Conservation (phyloP, 371 early-diverging fungal genomes). For the Saksenaea oblongispora region DNA sequence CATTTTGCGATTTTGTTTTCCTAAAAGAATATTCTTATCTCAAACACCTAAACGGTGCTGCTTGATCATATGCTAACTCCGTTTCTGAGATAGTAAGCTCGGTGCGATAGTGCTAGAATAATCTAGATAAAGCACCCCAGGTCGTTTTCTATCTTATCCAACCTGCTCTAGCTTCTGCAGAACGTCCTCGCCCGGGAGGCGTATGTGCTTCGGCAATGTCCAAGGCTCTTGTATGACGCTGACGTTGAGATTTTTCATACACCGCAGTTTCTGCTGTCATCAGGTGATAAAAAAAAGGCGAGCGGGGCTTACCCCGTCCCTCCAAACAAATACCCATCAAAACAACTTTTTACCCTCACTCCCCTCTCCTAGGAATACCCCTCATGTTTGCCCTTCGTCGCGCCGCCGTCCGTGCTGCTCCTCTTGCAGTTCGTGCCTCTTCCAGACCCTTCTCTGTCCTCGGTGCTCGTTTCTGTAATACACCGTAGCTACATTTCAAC, state of each 20-base stretch:
- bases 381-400: slow-evolving; percentile 38
- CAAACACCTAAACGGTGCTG: too few relatives aligned
- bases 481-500: background rate
- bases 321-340: background rate
- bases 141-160: too few relatives aligned
- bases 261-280: background rate
- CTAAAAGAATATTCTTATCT: too few relatives aligned
- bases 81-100: too few relatives aligned
- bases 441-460: slow-evolving; percentile 32
- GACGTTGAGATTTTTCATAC: too few relatives aligned
- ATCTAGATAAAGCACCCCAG: too few relatives aligned
- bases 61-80: too few relatives aligned
- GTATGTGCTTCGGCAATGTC: too few relatives aligned
- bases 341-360: slow-evolving; percentile 3
- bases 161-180: too few relatives aligned
- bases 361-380: background rate
- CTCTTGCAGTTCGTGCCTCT: slow-evolving; percentile 20
- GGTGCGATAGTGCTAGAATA: too few relatives aligned
- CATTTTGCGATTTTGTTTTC: too few relatives aligned
- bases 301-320: background rate
- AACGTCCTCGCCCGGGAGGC: too few relatives aligned
- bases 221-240: background rate
- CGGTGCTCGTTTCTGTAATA: slow-evolving; percentile 34
- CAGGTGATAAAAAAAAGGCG: background rate
- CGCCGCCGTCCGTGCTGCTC: slow-evolving; percentile 34